Base-by-base conservation (phyloP, 2,329 filamentous ascomycete genomes). In the Aspergillus terreus region DNA sequence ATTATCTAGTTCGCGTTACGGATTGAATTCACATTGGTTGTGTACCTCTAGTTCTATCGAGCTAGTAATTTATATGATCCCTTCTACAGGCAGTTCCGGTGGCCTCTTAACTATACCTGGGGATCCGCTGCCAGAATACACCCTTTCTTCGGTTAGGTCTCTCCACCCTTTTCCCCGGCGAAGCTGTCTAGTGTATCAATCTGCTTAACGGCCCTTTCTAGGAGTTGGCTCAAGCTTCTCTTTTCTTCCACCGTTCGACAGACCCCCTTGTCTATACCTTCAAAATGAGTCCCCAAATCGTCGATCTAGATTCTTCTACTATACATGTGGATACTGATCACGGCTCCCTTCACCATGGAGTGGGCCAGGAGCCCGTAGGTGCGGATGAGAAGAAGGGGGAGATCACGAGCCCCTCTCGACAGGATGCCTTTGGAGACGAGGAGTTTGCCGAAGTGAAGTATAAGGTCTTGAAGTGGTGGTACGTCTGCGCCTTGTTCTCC, bases 381-480 rank as follows among this genome's bases (percentile, higher is more conserved):
- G 25, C 44, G 9, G 62, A 58, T 38, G 59, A 62, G 32, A 62
- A 66, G 47, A 64, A 63, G 43, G 41, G 53, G 6, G 42, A 55
- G 7, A 30, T 30, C 27, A 44, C 38, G 1, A 56, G 60, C 12
- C 46, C 57, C n/a, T 63, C 63, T 40, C 46, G 53, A 27, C 58
- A 63, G 33, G 71, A 74, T 58, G 65, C 70, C 14, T 74, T 73
- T 57, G 71, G 71, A 6, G 59, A 74, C 51, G 71, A 74, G 55
- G 65, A 68, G 33, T 58, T 61, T 35, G 65, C 70, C 4, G 73
- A 76, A 50, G 72, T 80, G 50, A 74, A 81, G 54, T 81, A 79
- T 61, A 76, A 76, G 57, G 76, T 75, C 0, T 71, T 79, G 68
- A 69, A 69, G 51, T 82, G 78, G 78, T 68, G 65, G 65, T 66